Conservation (phyloP, 176 grass and related monocot species). For the Pontederia paniculata region DNA sequence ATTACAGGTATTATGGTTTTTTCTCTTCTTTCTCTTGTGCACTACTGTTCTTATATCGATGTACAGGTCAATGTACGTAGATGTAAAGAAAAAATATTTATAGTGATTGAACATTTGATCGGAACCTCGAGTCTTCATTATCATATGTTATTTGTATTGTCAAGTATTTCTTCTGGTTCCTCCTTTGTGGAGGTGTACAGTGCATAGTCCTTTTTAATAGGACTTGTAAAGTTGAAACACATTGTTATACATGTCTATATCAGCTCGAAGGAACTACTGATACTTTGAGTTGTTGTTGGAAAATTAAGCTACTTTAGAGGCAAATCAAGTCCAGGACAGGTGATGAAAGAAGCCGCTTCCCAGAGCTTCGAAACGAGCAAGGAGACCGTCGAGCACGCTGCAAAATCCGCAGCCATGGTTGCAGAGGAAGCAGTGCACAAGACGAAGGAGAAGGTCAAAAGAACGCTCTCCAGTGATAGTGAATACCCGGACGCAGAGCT, state of each 20-base stretch:
- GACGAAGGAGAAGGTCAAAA: constrained; percentile 38
- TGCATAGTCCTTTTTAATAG: too few relatives aligned
- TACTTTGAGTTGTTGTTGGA: neutral
- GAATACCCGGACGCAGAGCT: constrained; percentile 10
- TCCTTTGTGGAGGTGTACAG: too few relatives aligned
- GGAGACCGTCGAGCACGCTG: constrained; percentile 32
- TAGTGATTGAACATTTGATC: too few relatives aligned
- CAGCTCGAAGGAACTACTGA: neutral
- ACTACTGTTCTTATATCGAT: too few relatives aligned
- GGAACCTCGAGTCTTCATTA: too few relatives aligned
- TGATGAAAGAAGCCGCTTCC: constrained; percentile 26
- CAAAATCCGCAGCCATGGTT: constrained; percentile 40
- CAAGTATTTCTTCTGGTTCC: too few relatives aligned
- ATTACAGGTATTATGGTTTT: constrained; percentile 7
- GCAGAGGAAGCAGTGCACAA: constrained; percentile 31
- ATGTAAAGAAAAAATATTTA: neutral
- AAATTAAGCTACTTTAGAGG: neutral
- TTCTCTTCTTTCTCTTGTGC: neutral
- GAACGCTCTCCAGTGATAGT: constrained; percentile 27
- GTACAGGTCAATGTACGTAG: too few relatives aligned
- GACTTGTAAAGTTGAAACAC: too few relatives aligned
- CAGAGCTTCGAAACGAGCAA: constrained; percentile 46
- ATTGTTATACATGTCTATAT: too few relatives aligned
- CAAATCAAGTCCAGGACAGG: neutral
- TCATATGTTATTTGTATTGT: too few relatives aligned